Conservation (phyloP, 306 rosid genomes). For the Corylus heterophylla region DNA sequence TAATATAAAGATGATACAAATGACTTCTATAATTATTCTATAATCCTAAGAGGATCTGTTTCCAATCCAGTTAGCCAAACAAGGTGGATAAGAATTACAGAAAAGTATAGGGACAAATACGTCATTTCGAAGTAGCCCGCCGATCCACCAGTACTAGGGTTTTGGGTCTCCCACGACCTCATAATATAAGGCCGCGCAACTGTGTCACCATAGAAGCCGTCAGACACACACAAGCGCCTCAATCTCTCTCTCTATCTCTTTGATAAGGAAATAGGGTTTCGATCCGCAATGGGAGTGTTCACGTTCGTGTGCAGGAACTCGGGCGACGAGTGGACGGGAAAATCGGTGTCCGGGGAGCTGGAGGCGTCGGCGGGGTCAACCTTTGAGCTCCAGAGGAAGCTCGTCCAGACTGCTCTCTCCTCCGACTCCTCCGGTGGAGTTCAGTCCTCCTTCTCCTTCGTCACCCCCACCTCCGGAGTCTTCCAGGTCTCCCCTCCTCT, state of each 20-base stretch:
- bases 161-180: no score
- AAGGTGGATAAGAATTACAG: no score
- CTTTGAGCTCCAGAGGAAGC: conserved; percentile 74
- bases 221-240: background rate
- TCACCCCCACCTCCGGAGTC: conserved; percentile 68
- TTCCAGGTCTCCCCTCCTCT: conserved; percentile 57
- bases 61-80: no score
- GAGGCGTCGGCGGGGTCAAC: conserved; percentile 66
- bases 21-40: no score
- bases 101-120: no score
- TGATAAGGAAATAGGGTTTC: conserved; percentile 2
- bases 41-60: no score
- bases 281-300: conserved; percentile 71
- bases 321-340: conserved; percentile 73
- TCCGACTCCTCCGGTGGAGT: conserved; percentile 71
- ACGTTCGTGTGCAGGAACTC: conserved; percentile 64
- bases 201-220: background rate
- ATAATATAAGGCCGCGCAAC: no score
- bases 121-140: no score
- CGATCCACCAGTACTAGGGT: no score
- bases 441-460: conserved; percentile 71
- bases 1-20: no score
- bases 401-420: conserved; percentile 65
- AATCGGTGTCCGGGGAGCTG: conserved; percentile 67
- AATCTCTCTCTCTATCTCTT: no score